Percentiles rank a stretch among this genome's conserved stretches.
Conservation (phyloP, 805 yeast genomes). For the Candida patagonica region DNA sequence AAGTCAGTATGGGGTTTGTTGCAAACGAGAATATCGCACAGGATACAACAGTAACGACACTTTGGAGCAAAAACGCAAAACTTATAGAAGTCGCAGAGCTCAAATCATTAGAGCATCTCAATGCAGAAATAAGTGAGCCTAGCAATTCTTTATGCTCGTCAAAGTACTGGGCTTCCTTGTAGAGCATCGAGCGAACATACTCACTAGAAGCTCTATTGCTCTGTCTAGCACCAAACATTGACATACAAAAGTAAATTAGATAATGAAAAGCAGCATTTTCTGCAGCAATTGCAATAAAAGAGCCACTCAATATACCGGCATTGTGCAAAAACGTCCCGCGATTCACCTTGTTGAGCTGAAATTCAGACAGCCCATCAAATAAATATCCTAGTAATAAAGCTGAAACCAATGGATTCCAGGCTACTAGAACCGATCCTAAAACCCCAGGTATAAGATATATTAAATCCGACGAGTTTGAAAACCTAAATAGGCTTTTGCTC, state of each 20-base stretch:
- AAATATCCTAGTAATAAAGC: conserved; percentile 59
- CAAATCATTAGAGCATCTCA: conserved; percentile 62
- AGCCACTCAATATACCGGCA: conserved; percentile 30
- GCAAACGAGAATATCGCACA: conserved; percentile 57
- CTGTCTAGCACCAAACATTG: conserved; percentile 62
- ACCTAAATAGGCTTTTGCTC: background rate
- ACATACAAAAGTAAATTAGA: conserved; percentile 53
- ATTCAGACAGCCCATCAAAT: conserved; percentile 38
- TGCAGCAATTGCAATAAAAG: conserved; percentile 38
- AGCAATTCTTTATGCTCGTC: conserved; percentile 46
- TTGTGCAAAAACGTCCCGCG: conserved; percentile 29
- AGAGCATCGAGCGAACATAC: conserved; percentile 38
- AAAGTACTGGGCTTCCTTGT: conserved; percentile 49
- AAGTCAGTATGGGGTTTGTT: conserved; percentile 78
- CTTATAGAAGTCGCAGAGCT: conserved; percentile 62
- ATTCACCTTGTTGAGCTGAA: conserved; percentile 26
- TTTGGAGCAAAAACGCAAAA: conserved; percentile 46
- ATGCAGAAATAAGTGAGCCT: conserved; percentile 52
- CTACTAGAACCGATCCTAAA: background rate
- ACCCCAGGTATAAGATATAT: conserved; percentile 10
- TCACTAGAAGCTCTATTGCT: conserved; percentile 44
- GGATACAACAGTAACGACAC: conserved; percentile 43
- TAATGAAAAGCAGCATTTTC: conserved; percentile 39
- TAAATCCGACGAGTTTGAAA: conserved; percentile 3
- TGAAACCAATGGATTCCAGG: conserved; percentile 17